Evolutionary conservation across 192 early-diverging fungal species (phyloP).

Genomic region (Coemansia sp.): DNA sequence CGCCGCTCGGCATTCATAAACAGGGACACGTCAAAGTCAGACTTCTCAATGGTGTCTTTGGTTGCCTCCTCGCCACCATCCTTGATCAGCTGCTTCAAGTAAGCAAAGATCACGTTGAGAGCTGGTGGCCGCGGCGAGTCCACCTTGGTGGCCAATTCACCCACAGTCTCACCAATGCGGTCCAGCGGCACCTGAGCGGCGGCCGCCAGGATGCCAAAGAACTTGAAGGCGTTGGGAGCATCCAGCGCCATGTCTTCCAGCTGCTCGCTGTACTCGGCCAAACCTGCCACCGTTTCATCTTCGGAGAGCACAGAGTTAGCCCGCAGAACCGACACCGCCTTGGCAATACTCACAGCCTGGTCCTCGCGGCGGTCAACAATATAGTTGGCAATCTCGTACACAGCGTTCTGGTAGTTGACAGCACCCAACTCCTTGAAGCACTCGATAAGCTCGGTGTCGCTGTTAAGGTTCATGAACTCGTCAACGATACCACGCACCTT

Average conservation of each 20-base stretch:
- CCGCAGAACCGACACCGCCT: conserved; percentile 54
- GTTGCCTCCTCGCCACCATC: conserved; percentile 27
- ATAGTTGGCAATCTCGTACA: conserved; percentile 62
- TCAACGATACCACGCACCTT: conserved; percentile 59
- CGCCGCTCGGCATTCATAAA: conserved; percentile 34
- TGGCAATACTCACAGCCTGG: conserved; percentile 56
- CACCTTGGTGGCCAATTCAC: conserved; percentile 34
- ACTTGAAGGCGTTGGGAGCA: conserved; percentile 65
- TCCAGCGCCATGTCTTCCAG: conserved; percentile 74
- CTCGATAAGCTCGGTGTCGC: conserved; percentile 61
- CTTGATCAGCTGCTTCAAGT: conserved; percentile 32
- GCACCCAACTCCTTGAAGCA: conserved; percentile 72
- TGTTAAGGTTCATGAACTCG: conserved; percentile 62
- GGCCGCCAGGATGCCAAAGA: conserved; percentile 63
- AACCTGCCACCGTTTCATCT: conserved; percentile 56
- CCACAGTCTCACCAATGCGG: conserved; percentile 46
- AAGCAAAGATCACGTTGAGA: conserved; percentile 24
- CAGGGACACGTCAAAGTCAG: conserved; percentile 42
- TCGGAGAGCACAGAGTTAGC: conserved; percentile 47
- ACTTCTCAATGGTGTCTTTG: conserved; percentile 30
- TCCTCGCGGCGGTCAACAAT: conserved; percentile 61
- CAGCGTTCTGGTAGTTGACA: conserved; percentile 55
- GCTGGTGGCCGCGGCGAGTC: conserved; percentile 21
- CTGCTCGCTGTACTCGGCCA: conserved; percentile 57
- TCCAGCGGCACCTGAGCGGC: conserved; percentile 55